Conservation (phyloP, 441 rosid species). For the Gossypium trilobum region DNA sequence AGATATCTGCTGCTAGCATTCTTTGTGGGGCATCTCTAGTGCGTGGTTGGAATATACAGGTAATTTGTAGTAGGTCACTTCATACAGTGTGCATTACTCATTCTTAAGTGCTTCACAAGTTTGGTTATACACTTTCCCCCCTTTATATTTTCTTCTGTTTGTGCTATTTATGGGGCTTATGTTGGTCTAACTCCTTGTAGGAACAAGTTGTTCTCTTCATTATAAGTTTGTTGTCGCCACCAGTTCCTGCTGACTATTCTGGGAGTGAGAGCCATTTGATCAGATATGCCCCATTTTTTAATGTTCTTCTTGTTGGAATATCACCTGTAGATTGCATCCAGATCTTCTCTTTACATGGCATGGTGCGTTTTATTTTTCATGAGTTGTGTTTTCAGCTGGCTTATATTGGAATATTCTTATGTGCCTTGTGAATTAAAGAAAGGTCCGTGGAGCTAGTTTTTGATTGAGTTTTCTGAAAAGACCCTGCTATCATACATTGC, state of each 20-base stretch:
- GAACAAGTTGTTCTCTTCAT: conserved; percentile 72
- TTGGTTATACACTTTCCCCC: neutral
- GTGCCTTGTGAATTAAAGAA: neutral
- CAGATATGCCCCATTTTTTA: conserved; percentile 62
- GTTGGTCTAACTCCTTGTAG: conserved; percentile 38
- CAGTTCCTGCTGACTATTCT: conserved; percentile 57
- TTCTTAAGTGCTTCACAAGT: conserved; percentile 18
- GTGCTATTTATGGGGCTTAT: conserved; percentile 11
- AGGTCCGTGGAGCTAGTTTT: neutral
- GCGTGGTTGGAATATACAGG: conserved; percentile 98
- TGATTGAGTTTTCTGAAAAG: neutral
- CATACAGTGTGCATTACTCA: neutral
- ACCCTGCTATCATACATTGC: neutral
- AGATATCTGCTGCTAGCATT: conserved; percentile 79
- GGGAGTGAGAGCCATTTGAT: conserved; percentile 73
- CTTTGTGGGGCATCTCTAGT: conserved; percentile 91
- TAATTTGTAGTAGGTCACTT: conserved; percentile 24
- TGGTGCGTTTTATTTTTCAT: conserved; percentile 43
- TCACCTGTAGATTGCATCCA: conserved; percentile 80
- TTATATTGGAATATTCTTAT: neutral
- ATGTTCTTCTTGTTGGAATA: conserved; percentile 83
- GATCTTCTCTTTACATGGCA: conserved; percentile 77
- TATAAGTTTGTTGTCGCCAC: conserved; percentile 64
- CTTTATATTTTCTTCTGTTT: neutral
- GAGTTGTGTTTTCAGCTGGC: neutral